These are phyloP conservation scores for Camellia oleifera DNA, from an alignment of 179 eudicot genomes.

Conservation along the genomic window DNA sequence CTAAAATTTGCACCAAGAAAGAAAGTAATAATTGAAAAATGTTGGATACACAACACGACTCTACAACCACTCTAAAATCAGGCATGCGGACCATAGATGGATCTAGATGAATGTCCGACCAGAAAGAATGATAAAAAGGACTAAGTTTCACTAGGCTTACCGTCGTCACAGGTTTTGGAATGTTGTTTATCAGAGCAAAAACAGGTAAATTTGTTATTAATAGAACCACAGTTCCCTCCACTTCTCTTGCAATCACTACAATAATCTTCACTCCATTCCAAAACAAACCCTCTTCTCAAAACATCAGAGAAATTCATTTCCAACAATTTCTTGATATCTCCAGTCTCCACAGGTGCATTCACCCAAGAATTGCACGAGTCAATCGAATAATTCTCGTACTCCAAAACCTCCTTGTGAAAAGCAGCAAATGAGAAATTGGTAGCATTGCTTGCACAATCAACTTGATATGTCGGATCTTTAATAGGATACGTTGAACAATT, in stretches of 20 bases:
- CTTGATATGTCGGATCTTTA: background rate
- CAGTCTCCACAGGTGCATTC: slow-evolving; percentile 28
- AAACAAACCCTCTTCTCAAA: slow-evolving; percentile 38
- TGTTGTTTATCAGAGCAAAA: slow-evolving; percentile 28
- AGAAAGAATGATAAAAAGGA: too few relatives aligned
- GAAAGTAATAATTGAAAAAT: too few relatives aligned
- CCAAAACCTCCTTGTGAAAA: slow-evolving; percentile 31
- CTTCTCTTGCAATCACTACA: slow-evolving; percentile 30
- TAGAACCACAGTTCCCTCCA: slow-evolving; percentile 33
- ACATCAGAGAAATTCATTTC: slow-evolving; percentile 35
- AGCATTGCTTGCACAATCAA: slow-evolving; percentile 22
- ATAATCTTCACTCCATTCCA: slow-evolving; percentile 33
- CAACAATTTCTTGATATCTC: slow-evolving; percentile 13
- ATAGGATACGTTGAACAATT: slow-evolving; percentile 30
- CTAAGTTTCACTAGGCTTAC: background rate
- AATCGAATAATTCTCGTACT: slow-evolving; percentile 26
- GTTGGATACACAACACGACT: too few relatives aligned
- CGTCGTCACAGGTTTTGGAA: slow-evolving; percentile 22
- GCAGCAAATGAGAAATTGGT: slow-evolving; percentile 33
- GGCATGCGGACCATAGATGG: too few relatives aligned
- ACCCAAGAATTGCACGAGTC: slow-evolving; percentile 31
- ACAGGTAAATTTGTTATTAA: slow-evolving; percentile 23
- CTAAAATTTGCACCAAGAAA: too few relatives aligned
- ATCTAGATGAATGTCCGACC: too few relatives aligned
- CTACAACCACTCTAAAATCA: too few relatives aligned